Base-by-base conservation (phyloP, 208 protist species). In the Leishmania gerbilli region DNA sequence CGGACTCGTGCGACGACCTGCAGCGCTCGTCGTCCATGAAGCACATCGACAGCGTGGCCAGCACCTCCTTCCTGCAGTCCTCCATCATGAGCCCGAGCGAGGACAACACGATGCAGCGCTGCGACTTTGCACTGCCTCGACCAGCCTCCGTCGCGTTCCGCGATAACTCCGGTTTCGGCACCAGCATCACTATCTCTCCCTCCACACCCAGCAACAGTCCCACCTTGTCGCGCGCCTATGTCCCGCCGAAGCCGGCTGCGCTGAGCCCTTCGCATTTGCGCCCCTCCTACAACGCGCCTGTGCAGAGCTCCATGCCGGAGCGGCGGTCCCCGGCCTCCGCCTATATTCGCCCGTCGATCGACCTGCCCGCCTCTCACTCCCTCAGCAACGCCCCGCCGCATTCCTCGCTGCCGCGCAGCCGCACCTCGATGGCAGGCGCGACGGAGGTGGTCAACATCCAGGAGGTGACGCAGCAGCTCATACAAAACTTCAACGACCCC, bases 391-490 rank as follows among this genome's bases (percentile, higher is more conserved):
- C 76, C 2, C 27, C 76, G 34, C 47, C 31, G 34, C 7, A 13
- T 64, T 47, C 82, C 34, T 68, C 71, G 45, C 53, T 78, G 24
- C 65, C 64, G 34, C 88, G 84, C 58, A 58, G 76, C 74, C 82
- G 77, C 53, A 34, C 72, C 31, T 77, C 81, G 17, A 81, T 58
- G n/a, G 75, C 69, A 27, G 82, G 84, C 9, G 80, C 82, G 37
- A 89, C 78, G 21, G 88, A 91, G 53, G 87, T 85, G 58, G 88
- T 97, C 19, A 91, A 95, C 82, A 94, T 97, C 17, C 88, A 91
- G 42, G 84, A 91, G 6, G 80, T 95, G 19, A 85, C 89, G 27
- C 76, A 86, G 77, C 91, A 94, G 84, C 84, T 97, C 31, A 95
- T 97, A 79, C 76, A 83, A n/a, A 81, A 85, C 65, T 95, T 93